Conservation (phyloP, 306 rosid genomes). For the Cicer judaicum region DNA sequence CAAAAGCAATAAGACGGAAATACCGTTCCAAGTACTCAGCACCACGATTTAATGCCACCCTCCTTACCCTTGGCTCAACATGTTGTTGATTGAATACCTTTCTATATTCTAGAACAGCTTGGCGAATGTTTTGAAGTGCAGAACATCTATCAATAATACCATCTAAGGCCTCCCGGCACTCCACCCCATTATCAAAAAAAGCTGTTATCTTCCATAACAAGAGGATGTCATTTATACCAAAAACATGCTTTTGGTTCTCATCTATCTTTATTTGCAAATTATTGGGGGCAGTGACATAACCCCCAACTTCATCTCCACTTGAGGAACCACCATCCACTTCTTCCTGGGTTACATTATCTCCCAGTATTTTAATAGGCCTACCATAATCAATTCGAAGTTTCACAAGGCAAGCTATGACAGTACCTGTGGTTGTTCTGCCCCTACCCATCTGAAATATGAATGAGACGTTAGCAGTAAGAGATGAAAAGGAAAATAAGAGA, state of each 20-base stretch:
- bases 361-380: constrained; percentile 76
- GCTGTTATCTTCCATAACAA: constrained; percentile 89
- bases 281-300: constrained; percentile 41
- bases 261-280: constrained; percentile 50
- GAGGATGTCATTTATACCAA: constrained; percentile 91
- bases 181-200: constrained; percentile 86
- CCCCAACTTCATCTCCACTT: constrained; percentile 77
- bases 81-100: constrained; percentile 88
- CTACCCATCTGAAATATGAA: constrained; percentile 77
- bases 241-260: constrained; percentile 60
- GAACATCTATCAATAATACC: constrained; percentile 92
- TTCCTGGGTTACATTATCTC: constrained; percentile 58
- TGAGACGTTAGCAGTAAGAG: constrained; percentile 29
- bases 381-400: constrained; percentile 85
- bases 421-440: constrained; percentile 96
- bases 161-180: constrained; percentile 91
- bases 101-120: constrained; percentile 82
- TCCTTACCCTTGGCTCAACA: constrained; percentile 85
- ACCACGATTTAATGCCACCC: constrained; percentile 92
- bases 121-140: constrained; percentile 90
- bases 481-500: constrained; percentile 26
- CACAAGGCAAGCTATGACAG: constrained; percentile 92
- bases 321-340: constrained; percentile 66
- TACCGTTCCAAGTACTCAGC: constrained; percentile 92
- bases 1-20: constrained; percentile 91